Evolutionary conservation across 2,329 filamentous ascomycete genomes (phyloP).

Genomic region (Apiospora malaysiana): DNA sequence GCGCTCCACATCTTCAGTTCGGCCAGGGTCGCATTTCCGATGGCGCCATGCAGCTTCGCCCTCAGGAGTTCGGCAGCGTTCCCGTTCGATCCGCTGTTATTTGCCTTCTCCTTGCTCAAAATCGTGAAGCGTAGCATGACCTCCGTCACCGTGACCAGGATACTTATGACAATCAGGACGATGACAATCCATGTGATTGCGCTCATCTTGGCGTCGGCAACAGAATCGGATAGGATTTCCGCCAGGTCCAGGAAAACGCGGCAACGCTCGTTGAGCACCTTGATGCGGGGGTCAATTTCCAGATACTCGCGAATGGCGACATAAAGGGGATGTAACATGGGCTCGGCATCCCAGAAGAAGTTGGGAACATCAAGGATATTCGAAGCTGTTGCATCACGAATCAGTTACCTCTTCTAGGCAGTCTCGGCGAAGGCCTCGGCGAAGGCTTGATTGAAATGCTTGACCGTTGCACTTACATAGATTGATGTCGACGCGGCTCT

Average conservation of each 20-base stretch:
- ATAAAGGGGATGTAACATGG: slow-evolving; percentile 93
- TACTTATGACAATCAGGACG: slow-evolving; percentile 87
- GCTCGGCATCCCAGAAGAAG: slow-evolving; percentile 98
- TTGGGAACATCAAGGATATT: slow-evolving; percentile 96
- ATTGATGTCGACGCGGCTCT: slow-evolving; percentile 95
- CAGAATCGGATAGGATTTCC: slow-evolving; percentile 90
- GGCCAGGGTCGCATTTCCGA: slow-evolving; percentile 37
- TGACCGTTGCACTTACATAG: slow-evolving; percentile 71
- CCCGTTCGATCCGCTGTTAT: slow-evolving; percentile 18
- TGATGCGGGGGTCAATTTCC: slow-evolving; percentile 94
- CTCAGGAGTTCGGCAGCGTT: slow-evolving; percentile 24
- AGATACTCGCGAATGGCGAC: slow-evolving; percentile 94
- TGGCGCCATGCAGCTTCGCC: slow-evolving; percentile 32
- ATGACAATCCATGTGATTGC: slow-evolving; percentile 98
- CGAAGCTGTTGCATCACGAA: slow-evolving; percentile 63
- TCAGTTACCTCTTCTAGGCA: slow-evolving; percentile 2
- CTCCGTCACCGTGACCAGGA: slow-evolving; percentile 88
- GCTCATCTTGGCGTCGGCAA: slow-evolving; percentile 95
- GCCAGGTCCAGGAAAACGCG: slow-evolving; percentile 95
- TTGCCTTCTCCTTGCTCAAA: slow-evolving; percentile 53
- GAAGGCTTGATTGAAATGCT: slow-evolving; percentile 23
- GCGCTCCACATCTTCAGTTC: slow-evolving; percentile 39
- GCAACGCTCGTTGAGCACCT: slow-evolving; percentile 96
- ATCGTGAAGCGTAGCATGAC: slow-evolving; percentile 86
- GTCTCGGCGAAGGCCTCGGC: slow-evolving; percentile 22